Percentiles rank a stretch among this genome's conserved stretches.
Conservation (phyloP, 2,329 filamentous ascomycete genomes). For the Apiospora rasikravindrae region DNA sequence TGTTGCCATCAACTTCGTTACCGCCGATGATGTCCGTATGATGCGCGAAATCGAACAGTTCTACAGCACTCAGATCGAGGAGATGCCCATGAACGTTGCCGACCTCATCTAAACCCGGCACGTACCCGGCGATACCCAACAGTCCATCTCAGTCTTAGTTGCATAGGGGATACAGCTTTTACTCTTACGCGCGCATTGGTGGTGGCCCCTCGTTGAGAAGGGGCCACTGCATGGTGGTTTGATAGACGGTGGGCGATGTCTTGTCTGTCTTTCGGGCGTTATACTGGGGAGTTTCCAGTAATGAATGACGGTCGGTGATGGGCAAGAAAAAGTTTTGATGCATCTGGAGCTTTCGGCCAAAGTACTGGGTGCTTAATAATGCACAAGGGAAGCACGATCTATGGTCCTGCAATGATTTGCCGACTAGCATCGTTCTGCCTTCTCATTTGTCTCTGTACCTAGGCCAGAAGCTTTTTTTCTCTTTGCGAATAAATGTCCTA, state of each 20-base stretch:
- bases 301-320: conserved; percentile 28
- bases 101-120: conserved; percentile 68
- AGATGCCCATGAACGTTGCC: conserved; percentile 97
- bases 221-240: conserved; percentile 31
- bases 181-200: conserved; percentile 29
- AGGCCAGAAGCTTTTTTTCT: conserved; percentile 39
- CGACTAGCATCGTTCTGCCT: conserved; percentile 34
- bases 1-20: conserved; percentile 99
- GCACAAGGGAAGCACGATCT: conserved; percentile 33
- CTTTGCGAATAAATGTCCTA: conserved; percentile 32
- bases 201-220: conserved; percentile 27
- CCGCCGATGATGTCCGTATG: conserved; percentile 98
- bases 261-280: conserved; percentile 27
- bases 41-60: conserved; percentile 99
- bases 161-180: conserved; percentile 30
- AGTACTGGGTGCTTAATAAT: conserved; percentile 39
- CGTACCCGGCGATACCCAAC: background rate
- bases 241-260: conserved; percentile 33
- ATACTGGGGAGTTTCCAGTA: conserved; percentile 27
- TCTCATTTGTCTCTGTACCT: conserved; percentile 39
- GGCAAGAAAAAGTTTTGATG: conserved; percentile 37
- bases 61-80: conserved; percentile 99
- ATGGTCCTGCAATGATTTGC: conserved; percentile 33
- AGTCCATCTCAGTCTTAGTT: conserved; percentile 16
- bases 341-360: conserved; percentile 38